Conservation (phyloP, 164 flowering plant genomes). For the Tetracentron sinense region DNA sequence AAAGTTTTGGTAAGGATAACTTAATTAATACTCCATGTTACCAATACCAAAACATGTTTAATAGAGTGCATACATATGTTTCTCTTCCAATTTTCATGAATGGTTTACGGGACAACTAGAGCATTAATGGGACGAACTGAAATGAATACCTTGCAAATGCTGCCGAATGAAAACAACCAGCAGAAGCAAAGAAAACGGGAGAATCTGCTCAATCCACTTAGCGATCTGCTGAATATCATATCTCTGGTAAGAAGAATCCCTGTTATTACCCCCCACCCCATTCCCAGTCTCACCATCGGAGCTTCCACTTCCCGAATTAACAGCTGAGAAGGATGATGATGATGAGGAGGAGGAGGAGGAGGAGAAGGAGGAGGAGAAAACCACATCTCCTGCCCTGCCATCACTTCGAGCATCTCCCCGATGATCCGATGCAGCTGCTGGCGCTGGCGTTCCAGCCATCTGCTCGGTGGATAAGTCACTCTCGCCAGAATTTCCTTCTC, state of each 20-base stretch:
- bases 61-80: background rate
- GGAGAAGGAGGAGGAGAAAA: constrained; percentile 22
- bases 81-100: background rate
- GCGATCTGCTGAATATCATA: constrained; percentile 98
- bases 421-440: constrained; percentile 20
- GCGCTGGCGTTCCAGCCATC: constrained; percentile 12
- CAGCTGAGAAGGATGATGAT: constrained; percentile 9
- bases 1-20: too few relatives aligned
- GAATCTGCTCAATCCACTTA: constrained; percentile 93
- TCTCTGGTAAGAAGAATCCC: constrained; percentile 91
- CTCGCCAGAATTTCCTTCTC: constrained; percentile 15
- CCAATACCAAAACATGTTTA: background rate
- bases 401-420: constrained; percentile 37
- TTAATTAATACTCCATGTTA: too few relatives aligned
- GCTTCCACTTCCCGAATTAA: constrained; percentile 20
- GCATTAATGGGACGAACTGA: background rate
- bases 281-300: constrained; percentile 47
- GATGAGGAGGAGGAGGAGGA: constrained; percentile 25
- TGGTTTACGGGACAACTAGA: background rate
- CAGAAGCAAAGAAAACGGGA: constrained; percentile 88
- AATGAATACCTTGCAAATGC: constrained; percentile 76
- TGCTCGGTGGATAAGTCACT: constrained; percentile 20
- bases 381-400: constrained; percentile 36
- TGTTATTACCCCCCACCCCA: constrained; percentile 40
- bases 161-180: constrained; percentile 95